Conservation (phyloP, 306 rosid species). For the Neltuma alba region DNA sequence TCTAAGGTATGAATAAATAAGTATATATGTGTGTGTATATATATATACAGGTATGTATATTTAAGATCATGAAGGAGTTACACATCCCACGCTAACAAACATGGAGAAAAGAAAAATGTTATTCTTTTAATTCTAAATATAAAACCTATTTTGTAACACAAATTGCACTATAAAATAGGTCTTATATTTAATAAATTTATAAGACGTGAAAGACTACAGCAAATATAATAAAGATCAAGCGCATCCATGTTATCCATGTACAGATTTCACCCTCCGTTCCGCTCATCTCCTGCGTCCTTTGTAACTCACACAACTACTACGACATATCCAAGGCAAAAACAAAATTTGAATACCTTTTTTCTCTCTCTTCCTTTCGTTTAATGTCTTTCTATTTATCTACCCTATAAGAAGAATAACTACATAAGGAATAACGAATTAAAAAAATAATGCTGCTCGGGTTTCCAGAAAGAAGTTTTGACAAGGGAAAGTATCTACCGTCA, state of each 20-base stretch:
- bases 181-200: too few species aligned
- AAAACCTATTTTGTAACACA: too few species aligned
- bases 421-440: background rate
- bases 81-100: too few species aligned
- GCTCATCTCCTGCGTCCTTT: background rate
- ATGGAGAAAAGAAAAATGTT: too few species aligned
- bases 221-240: background rate
- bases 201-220: background rate
- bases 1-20: background rate
- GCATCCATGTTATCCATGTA: constrained; percentile 15
- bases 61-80: background rate
- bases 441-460: constrained; percentile 3
- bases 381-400: constrained; percentile 15
- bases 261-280: constrained; percentile 10
- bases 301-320: background rate
- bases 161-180: too few species aligned
- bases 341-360: constrained; percentile 18
- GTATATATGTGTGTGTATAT: too few species aligned
- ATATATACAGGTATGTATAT: too few species aligned
- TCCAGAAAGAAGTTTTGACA: background rate
- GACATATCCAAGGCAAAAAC: constrained; percentile 22
- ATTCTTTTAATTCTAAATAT: too few species aligned
- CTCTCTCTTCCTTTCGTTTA: background rate
- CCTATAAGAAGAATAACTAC: constrained; percentile 20
- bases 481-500: constrained; percentile 23